These are phyloP conservation scores for Arbutus unedo DNA, from an alignment of 148 eudicot genomes.

Conservation along the genomic window DNA sequence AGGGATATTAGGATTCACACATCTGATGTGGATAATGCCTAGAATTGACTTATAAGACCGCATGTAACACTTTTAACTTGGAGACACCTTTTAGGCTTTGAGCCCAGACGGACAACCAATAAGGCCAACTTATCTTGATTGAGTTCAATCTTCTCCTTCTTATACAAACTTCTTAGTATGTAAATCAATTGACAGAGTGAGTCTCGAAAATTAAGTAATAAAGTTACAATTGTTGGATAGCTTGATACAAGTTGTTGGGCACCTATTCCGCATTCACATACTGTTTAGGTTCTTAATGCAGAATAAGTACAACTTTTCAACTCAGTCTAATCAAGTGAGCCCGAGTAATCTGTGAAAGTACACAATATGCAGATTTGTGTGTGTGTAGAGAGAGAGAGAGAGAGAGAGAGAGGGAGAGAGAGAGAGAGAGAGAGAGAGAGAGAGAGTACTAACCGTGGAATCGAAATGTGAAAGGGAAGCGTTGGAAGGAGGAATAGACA, in stretches of 20 bases:
- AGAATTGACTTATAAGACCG: neutral
- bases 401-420: neutral
- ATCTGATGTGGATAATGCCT: neutral
- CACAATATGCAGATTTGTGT: too few species aligned
- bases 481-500: slow-evolving; percentile 24
- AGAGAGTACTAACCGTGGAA: slow-evolving; percentile 33
- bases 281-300: too few species aligned
- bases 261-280: too few species aligned
- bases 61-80: neutral
- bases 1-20: neutral
- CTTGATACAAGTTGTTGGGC: neutral
- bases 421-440: neutral
- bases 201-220: neutral
- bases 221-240: neutral
- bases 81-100: neutral
- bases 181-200: neutral
- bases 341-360: neutral
- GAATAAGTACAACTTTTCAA: too few species aligned
- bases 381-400: neutral
- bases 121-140: neutral
- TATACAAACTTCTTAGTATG: neutral
- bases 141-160: neutral
- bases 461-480: slow-evolving; percentile 25
- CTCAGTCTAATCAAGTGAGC: neutral
- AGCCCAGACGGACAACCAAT: neutral